Evolutionary conservation across 441 rosid species (phyloP).

Genomic region (Daphne laureola): DNA sequence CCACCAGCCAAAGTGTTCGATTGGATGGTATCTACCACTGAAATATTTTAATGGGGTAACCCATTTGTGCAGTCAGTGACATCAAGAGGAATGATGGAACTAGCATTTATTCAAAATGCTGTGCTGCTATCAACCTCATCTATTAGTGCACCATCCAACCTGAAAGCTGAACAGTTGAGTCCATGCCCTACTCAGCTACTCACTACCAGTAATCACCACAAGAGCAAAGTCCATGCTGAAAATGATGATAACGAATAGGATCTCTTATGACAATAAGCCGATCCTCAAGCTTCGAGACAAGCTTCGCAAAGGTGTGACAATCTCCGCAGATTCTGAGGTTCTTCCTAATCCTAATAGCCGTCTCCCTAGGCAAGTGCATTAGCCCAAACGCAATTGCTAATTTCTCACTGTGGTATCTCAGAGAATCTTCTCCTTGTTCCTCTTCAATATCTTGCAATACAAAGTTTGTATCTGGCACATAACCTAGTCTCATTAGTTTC

Average conservation of each 20-base stretch:
- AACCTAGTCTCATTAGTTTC: constrained; percentile 41
- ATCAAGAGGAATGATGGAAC: too few relatives aligned
- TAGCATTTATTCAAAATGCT: too few relatives aligned
- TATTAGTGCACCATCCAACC: too few relatives aligned
- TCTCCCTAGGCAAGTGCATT: constrained; percentile 35
- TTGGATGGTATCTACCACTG: too few relatives aligned
- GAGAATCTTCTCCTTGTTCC: constrained; percentile 60
- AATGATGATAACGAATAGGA: constrained; percentile 65
- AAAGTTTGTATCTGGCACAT: constrained; percentile 56
- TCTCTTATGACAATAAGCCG: constrained; percentile 47
- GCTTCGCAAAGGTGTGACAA: constrained; percentile 58
- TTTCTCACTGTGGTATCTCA: constrained; percentile 64
- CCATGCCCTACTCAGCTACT: neutral
- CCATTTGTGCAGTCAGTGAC: too few relatives aligned
- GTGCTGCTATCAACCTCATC: too few relatives aligned
- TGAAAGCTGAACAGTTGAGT: too few relatives aligned
- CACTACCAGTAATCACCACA: constrained; percentile 68
- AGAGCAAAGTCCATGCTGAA: constrained; percentile 51
- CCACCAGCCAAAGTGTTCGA: too few relatives aligned
- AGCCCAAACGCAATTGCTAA: constrained; percentile 55
- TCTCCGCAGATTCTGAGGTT: constrained; percentile 76
- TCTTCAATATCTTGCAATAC: constrained; percentile 64
- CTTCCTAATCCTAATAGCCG: constrained; percentile 55
- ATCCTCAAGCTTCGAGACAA: constrained; percentile 40
- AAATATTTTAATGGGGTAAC: too few relatives aligned